A percentile compares a stretch with the other conserved stretches of the same genome.
phyloP scores from a whole-genome alignment of 163 green algal genomes.

The Chlamydomonas reinhardtii region DNA sequence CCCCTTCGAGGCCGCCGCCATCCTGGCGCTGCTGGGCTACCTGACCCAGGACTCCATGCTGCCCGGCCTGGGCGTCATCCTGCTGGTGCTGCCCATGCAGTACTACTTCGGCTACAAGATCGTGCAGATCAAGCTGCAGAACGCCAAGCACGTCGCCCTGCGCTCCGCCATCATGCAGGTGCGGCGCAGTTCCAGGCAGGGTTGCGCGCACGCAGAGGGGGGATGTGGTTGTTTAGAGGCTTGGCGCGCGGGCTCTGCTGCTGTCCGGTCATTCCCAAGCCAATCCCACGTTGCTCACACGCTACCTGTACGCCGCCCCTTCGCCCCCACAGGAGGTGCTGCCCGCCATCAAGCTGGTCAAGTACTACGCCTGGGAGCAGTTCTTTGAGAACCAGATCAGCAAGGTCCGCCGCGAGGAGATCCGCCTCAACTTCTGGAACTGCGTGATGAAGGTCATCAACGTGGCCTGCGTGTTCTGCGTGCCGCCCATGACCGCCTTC shows the following conservation, averaged over 20 bases:
- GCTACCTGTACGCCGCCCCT: too few relatives aligned
- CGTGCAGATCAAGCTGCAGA: conserved; percentile 65
- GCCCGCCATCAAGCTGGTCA: conserved; percentile 75
- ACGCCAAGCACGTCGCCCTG: conserved; percentile 50
- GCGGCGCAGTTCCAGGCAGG: too few relatives aligned
- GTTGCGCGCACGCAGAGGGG: too few relatives aligned
- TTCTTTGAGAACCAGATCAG: conserved; percentile 65
- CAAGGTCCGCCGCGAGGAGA: conserved; percentile 63
- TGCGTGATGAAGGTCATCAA: conserved; percentile 72
- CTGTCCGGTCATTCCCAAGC: too few relatives aligned
- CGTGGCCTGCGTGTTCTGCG: conserved; percentile 66
- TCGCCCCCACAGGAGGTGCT: conserved; percentile 56
- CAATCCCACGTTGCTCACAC: too few relatives aligned
- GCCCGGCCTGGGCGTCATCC: conserved; percentile 63
- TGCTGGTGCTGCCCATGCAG: conserved; percentile 65
- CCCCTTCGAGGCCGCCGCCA: conserved; percentile 66
- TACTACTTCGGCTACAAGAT: conserved; percentile 74
- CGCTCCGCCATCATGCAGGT: conserved; percentile 58
- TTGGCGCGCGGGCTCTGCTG: too few relatives aligned
- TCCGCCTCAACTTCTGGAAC: conserved; percentile 56
- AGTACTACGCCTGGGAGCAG: conserved; percentile 76
- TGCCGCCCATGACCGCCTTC: conserved; percentile 63
- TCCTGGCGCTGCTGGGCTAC: conserved; percentile 62
- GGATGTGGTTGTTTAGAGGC: too few relatives aligned
- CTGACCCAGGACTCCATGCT: conserved; percentile 61